A percentile compares a stretch with the other conserved stretches of the same genome.
Conservation (phyloP, 73 alveolate species). For the Tetrahymena elliotti region DNA sequence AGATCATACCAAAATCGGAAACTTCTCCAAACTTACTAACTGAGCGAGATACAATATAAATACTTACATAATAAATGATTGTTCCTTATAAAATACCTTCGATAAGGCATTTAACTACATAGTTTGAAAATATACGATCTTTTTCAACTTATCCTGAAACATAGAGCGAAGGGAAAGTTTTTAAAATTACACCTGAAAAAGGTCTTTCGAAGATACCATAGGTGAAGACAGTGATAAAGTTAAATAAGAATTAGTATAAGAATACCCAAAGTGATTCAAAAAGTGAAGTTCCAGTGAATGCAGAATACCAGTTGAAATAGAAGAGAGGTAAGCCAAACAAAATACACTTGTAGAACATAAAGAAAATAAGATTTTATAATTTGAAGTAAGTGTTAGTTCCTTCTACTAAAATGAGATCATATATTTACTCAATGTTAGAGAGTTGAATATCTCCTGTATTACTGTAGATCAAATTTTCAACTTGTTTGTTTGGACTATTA, state of each 20-base stretch:
- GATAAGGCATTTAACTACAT: constrained; percentile 8
- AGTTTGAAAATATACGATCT: constrained; percentile 1
- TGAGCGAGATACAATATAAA: constrained; percentile 16
- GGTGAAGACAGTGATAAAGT: background rate
- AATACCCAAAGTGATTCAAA: constrained; percentile 35
- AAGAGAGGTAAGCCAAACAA: constrained; percentile 22
- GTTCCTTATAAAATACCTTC: constrained; percentile 22
- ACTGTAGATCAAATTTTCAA: constrained; percentile 15
- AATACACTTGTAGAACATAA: constrained; percentile 17
- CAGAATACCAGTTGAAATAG: constrained; percentile 34
- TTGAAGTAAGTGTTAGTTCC: constrained; percentile 10
- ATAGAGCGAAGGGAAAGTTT: constrained; percentile 8
- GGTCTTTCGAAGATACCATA: constrained; percentile 6
- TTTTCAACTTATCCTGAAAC: constrained; percentile 31
- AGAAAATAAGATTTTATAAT: constrained; percentile 4
- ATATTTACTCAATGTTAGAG: background rate
- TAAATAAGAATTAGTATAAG: constrained; percentile 7
- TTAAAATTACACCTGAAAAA: background rate
- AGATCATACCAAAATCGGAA: background rate
- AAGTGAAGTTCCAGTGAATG: constrained; percentile 30
- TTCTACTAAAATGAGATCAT: background rate
- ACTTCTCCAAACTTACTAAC: background rate
- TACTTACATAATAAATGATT: background rate
- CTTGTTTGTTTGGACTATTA: constrained; percentile 4
- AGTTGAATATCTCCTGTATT: constrained; percentile 6